Conservation (phyloP, 306 rosid species). For the Pueraria montana region DNA sequence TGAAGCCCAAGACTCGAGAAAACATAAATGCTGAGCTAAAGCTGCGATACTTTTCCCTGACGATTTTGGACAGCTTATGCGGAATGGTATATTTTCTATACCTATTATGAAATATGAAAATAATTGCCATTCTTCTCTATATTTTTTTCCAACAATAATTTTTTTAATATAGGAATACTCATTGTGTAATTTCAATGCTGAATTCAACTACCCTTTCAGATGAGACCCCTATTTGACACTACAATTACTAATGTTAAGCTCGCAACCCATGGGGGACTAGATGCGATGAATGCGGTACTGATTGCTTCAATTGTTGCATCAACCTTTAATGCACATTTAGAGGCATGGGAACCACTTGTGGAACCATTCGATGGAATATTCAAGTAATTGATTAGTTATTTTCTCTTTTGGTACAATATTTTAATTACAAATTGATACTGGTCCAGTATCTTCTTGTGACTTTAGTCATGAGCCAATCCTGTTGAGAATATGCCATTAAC, state of each 20-base stretch:
- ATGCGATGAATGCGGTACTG: conserved; percentile 93
- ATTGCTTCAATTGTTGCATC: conserved; percentile 96
- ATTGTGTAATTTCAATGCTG: conserved; percentile 6
- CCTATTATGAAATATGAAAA: conserved; percentile 43
- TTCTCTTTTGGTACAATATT: conserved; percentile 3
- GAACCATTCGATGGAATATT: conserved; percentile 99
- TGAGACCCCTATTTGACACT: conserved; percentile 89
- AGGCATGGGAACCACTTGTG: conserved; percentile 98
- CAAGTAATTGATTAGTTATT: conserved; percentile 65
- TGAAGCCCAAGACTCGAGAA: conserved; percentile 86
- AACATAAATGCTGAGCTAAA: conserved; percentile 94
- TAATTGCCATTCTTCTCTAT: conserved; percentile 7
- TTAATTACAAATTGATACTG: conserved; percentile 5
- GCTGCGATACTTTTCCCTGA: conserved; percentile 85
- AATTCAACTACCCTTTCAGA: conserved; percentile 65
- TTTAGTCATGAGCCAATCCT: conserved; percentile 37
- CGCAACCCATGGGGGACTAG: conserved; percentile 91
- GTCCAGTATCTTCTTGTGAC: background rate
- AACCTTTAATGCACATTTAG: conserved; percentile 91
- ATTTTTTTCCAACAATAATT: conserved; percentile 9
- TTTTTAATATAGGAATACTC: background rate
- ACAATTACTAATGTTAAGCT: conserved; percentile 91
- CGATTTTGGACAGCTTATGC: conserved; percentile 88
- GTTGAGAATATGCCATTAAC: conserved; percentile 15
- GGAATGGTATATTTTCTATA: conserved; percentile 77